These are phyloP conservation scores for Tolypocladium amazonense DNA, from an alignment of 2,329 filamentous ascomycete species.

Conservation along the genomic window DNA sequence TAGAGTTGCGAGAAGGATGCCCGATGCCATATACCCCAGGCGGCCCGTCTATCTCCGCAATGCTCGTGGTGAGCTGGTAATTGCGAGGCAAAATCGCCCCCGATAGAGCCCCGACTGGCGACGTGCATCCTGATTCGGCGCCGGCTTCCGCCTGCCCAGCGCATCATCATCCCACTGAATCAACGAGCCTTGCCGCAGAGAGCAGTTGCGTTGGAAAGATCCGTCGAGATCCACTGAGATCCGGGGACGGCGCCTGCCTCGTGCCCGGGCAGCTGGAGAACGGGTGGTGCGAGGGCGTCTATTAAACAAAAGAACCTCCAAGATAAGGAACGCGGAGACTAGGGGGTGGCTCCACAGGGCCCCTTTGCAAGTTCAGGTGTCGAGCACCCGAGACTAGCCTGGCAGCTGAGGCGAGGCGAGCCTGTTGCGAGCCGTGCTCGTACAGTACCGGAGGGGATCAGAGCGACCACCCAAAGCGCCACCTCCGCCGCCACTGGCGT, in stretches of 20 bases:
- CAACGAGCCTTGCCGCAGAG: neutral
- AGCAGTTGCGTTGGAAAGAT: neutral
- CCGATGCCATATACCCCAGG: neutral
- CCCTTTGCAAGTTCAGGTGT: neutral
- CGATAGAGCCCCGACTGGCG: neutral
- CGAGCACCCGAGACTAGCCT: neutral
- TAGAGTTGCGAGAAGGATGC: neutral
- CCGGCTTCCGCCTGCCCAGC: neutral
- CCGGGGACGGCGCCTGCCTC: neutral
- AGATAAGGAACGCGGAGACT: conserved; percentile 5
- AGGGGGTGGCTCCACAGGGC: neutral
- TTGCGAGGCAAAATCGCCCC: neutral
- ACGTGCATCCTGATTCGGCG: neutral
- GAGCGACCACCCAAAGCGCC: neutral
- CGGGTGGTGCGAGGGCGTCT: neutral
- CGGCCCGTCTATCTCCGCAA: neutral
- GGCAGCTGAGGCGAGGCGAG: neutral
- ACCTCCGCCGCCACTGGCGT: neutral
- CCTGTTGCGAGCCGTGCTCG: too few relatives aligned
- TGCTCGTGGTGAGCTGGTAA: neutral
- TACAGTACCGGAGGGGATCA: too few relatives aligned
- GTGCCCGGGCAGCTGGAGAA: neutral
- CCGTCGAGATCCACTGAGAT: neutral
- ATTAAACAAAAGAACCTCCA: conserved; percentile 6
- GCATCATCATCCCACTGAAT: neutral